Evolutionary conservation across 2,329 filamentous ascomycete genomes (phyloP).

Genomic region (Plectosphaerella sp.): DNA sequence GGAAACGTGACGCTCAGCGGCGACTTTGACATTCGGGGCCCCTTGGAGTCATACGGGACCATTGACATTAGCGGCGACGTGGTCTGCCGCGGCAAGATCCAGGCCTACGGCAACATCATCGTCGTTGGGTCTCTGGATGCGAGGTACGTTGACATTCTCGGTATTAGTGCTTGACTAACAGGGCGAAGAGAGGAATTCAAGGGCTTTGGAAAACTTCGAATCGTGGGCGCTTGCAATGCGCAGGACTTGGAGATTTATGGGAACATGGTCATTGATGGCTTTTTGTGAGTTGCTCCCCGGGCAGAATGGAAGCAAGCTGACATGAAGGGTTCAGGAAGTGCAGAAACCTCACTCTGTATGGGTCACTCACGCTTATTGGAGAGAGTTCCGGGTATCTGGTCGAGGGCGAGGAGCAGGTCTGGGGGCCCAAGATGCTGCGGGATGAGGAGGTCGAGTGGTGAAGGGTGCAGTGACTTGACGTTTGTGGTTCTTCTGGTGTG

Average conservation of each 20-base stretch:
- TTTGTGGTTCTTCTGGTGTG: no score
- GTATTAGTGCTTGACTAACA: neutral
- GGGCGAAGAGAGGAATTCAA: conserved; percentile 36
- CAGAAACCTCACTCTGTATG: conserved; percentile 37
- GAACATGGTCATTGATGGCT: conserved; percentile 38
- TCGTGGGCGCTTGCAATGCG: conserved; percentile 37
- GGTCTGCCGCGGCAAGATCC: conserved; percentile 39
- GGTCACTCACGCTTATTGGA: conserved; percentile 41
- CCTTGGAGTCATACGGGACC: conserved; percentile 41
- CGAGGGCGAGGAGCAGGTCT: conserved; percentile 36
- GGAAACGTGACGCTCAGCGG: conserved; percentile 38
- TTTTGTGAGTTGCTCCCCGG: conserved; percentile 28
- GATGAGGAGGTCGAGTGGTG: conserved; percentile 36
- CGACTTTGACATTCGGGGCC: conserved; percentile 37
- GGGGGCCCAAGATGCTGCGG: conserved; percentile 36
- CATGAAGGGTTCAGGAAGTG: conserved; percentile 26
- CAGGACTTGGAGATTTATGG: conserved; percentile 43
- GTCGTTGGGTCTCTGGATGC: conserved; percentile 33
- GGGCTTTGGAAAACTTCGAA: conserved; percentile 39
- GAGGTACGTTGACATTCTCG: conserved; percentile 21
- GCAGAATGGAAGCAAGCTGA: conserved; percentile 10
- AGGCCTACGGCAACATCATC: conserved; percentile 41
- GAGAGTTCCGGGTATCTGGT: conserved; percentile 36
- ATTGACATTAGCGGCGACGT: conserved; percentile 37
- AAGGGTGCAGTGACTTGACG: conserved; percentile 6